phyloP scores from a whole-genome alignment of 495 filamentous ascomycete genomes.

The Penicillium pulvis region DNA sequence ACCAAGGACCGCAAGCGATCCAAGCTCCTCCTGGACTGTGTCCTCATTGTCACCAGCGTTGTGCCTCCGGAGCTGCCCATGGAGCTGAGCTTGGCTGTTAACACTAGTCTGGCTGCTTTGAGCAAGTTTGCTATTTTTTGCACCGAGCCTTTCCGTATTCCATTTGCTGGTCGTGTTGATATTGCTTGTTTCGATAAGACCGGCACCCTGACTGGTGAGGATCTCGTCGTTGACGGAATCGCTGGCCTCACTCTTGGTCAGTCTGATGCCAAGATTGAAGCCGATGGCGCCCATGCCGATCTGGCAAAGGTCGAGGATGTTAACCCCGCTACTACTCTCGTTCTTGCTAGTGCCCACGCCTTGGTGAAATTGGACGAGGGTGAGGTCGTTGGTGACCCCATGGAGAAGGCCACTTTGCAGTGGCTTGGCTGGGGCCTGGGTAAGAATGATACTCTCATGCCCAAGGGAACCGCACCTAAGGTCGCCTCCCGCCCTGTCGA shows the following conservation, averaged over 20 bases:
- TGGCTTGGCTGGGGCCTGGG: constrained; percentile 91
- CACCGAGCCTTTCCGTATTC: constrained; percentile 99
- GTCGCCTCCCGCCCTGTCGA: constrained; percentile 50
- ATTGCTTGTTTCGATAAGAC: constrained; percentile 99
- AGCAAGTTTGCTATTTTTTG: constrained; percentile 97
- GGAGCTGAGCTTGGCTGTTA: constrained; percentile 96
- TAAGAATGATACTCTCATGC: constrained; percentile 75
- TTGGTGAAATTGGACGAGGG: constrained; percentile 95
- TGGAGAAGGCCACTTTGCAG: constrained; percentile 93
- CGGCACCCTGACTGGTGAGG: constrained; percentile 93
- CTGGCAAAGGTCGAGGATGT: constrained; percentile 65
- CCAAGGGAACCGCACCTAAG: constrained; percentile 48
- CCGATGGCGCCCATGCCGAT: constrained; percentile 76
- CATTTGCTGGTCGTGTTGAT: constrained; percentile 93
- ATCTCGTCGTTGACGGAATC: constrained; percentile 96
- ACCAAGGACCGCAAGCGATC: constrained; percentile 90
- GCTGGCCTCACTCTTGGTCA: constrained; percentile 80
- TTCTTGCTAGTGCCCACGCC: constrained; percentile 93
- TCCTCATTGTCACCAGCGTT: constrained; percentile 96
- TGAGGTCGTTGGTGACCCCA: constrained; percentile 95
- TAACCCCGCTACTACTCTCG: constrained; percentile 81
- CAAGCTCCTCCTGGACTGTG: constrained; percentile 94
- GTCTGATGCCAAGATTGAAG: constrained; percentile 65
- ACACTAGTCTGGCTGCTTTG: constrained; percentile 94
- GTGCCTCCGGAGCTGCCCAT: constrained; percentile 97